A percentile compares a stretch with the other conserved stretches of the same genome.
phyloP scores from a whole-genome alignment of 805 yeast species.

The Metschnikowia shivogae region DNA sequence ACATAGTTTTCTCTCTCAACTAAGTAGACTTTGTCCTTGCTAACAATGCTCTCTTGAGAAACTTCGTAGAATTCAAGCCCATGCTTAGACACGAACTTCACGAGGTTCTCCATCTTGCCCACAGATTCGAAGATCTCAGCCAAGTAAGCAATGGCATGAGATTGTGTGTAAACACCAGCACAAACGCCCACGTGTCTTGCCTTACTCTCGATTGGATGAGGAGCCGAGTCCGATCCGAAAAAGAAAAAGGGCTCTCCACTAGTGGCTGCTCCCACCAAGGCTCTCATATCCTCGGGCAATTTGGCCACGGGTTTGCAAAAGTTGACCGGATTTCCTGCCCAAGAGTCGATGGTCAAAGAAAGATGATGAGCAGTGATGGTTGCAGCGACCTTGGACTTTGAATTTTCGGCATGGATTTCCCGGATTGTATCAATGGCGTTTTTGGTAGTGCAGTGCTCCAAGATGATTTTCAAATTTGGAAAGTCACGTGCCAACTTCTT shows the following conservation, averaged over 20 bases:
- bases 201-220: slow-evolving; percentile 83
- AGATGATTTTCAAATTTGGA: slow-evolving; percentile 79
- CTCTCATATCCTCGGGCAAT: slow-evolving; percentile 75
- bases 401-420: slow-evolving; percentile 37
- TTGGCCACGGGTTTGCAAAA: slow-evolving; percentile 98
- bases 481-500: slow-evolving; percentile 72
- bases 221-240: slow-evolving; percentile 98
- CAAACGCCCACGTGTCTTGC: slow-evolving; percentile 78
- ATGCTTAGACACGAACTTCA: slow-evolving; percentile 68
- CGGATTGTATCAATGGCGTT: slow-evolving; percentile 80
- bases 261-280: slow-evolving; percentile 82
- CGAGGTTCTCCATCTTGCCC: slow-evolving; percentile 61
- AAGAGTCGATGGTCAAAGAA: slow-evolving; percentile 80
- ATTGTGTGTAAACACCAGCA: slow-evolving; percentile 97
- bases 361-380: slow-evolving; percentile 96
- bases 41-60: slow-evolving; percentile 34
- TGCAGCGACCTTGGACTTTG: slow-evolving; percentile 67
- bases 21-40: slow-evolving; percentile 48
- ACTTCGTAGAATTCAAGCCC: slow-evolving; percentile 71
- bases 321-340: slow-evolving; percentile 96
- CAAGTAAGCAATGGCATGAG: slow-evolving; percentile 72
- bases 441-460: slow-evolving; percentile 93
- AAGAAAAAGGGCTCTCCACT: slow-evolving; percentile 90
- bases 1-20: slow-evolving; percentile 51
- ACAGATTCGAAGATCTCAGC: slow-evolving; percentile 79